Base-by-base conservation (phyloP, 2,329 filamentous ascomycete species). In the Penicillium decumbens region DNA sequence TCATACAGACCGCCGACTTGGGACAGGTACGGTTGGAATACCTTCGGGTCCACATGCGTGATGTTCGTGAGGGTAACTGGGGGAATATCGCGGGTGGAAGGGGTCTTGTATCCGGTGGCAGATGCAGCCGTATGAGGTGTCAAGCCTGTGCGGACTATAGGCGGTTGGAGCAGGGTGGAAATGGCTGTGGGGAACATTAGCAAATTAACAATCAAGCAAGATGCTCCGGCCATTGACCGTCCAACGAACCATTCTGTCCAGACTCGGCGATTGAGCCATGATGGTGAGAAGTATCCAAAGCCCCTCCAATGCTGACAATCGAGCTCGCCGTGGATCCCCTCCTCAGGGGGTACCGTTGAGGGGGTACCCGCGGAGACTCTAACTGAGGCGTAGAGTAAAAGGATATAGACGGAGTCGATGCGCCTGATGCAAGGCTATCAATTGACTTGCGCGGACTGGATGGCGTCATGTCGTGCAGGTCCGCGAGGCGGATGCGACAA, bases 11-110 rank as follows among this genome's bases (percentile, higher is more conserved):
- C 83, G 15, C 89, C 90, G 30, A 97, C 87, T 68, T 95, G 88
- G 3, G 83, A 79, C 6, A 97, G 75, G 65, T 98, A 98, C 7
- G 88, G 78, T 46, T 84, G 84, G 68, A 98, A 98, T 49, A 87
- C 85, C 54, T 85, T 81, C 0, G 82, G 72, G 33, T 95, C 88
- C 59, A 97, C 79, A 61, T 87, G 87, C 9, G 85, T 81, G 40
- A 97, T 88, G 61, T 95, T 95, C 6, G 90, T 91, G 51, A 98
- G 77, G 1, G 89, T 85, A 0, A 98, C 93, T 0, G 92, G 92
- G 1, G 92, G 92, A 32, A 98, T 98, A 66, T 98, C 92, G 68
- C 83, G 83, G 15, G 88, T 79, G 1, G 89, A 95, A 0, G 92
- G 92, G 12, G 88, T 85, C 60, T 86, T 92, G 63, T 93, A 88